A percentile compares a stretch with the other conserved stretches of the same genome.
Conservation (phyloP, 352 stramenopile genomes). For the Plasmopara muralis region DNA sequence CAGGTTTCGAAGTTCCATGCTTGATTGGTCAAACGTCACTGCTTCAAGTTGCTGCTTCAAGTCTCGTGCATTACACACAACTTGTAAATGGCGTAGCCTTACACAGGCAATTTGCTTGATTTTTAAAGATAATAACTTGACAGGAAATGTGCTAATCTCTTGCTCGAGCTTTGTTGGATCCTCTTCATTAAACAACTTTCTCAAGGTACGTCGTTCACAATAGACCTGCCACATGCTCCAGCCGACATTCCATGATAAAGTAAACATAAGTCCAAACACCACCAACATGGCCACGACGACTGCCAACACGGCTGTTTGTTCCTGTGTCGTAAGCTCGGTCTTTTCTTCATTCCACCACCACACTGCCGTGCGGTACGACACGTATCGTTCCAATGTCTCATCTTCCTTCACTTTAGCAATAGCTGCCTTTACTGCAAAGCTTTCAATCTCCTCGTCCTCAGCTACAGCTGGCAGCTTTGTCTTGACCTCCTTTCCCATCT, state of each 20-base stretch:
- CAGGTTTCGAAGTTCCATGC: constrained; percentile 35
- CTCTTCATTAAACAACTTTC: constrained; percentile 30
- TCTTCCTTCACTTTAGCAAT: constrained; percentile 10
- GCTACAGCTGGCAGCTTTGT: constrained; percentile 1
- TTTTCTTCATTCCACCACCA: constrained; percentile 45
- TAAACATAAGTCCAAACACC: constrained; percentile 32
- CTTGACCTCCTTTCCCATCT: constrained; percentile 6
- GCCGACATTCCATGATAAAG: constrained; percentile 32
- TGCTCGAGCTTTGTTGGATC: constrained; percentile 23
- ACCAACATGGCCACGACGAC: constrained; percentile 39
- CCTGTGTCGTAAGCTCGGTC: constrained; percentile 46
- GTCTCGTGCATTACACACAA: constrained; percentile 25
- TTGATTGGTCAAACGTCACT: constrained; percentile 35
- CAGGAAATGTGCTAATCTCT: constrained; percentile 27
- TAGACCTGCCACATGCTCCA: constrained; percentile 38
- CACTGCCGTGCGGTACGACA: constrained; percentile 24
- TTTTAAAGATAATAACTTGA: constrained; percentile 29
- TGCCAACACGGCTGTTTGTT: constrained; percentile 52
- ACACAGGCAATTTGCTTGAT: constrained; percentile 45
- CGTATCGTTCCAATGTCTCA: constrained; percentile 13
- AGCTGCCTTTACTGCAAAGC: constrained; percentile 9
- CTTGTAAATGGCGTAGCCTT: constrained; percentile 41
- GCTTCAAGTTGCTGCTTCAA: constrained; percentile 29
- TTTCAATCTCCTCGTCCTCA: constrained; percentile 5
- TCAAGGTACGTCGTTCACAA: constrained; percentile 37